phyloP scores from a whole-genome alignment of 1,139 yeast genomes.

The Geotrichum bryndzae region DNA sequence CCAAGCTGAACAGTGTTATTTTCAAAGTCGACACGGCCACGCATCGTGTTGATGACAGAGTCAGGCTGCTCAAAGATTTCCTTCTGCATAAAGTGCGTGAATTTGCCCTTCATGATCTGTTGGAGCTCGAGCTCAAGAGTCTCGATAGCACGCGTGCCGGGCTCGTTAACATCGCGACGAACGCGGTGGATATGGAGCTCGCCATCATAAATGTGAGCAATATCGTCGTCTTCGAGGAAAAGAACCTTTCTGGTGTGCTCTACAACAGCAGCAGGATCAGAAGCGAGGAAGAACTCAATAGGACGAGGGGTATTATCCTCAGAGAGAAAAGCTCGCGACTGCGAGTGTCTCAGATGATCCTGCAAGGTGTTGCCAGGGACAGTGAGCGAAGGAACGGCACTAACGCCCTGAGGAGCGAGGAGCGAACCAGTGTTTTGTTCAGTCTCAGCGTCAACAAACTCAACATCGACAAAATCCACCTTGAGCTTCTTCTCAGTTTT shows the following conservation, averaged over 20 bases:
- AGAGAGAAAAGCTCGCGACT: constrained; percentile 84
- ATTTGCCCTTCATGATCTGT: constrained; percentile 96
- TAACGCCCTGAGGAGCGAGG: background rate
- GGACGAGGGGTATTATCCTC: constrained; percentile 93
- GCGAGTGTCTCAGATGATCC: constrained; percentile 69
- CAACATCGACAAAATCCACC: constrained; percentile 97
- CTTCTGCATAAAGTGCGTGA: constrained; percentile 96
- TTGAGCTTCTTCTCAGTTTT: constrained; percentile 91
- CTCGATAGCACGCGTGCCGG: constrained; percentile 91
- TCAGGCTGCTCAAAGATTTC: constrained; percentile 99
- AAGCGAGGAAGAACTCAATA: constrained; percentile 90
- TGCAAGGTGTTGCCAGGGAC: constrained; percentile 20
- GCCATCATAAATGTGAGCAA: constrained; percentile 97
- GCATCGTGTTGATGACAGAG: constrained; percentile 96
- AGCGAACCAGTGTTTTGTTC: constrained; percentile 16
- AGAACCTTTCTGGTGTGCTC: constrained; percentile 96
- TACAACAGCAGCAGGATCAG: constrained; percentile 97
- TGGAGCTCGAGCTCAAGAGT: constrained; percentile 95
- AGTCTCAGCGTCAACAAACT: constrained; percentile 63
- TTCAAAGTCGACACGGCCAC: constrained; percentile 96
- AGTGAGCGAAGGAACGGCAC: constrained; percentile 16
- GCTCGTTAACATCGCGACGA: constrained; percentile 80
- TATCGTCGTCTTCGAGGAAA: constrained; percentile 95
- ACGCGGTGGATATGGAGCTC: constrained; percentile 98
- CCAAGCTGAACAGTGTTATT: constrained; percentile 74